phyloP scores from a whole-genome alignment of 2,329 filamentous ascomycete species.

The Magnaporthiopsis incrustans region DNA sequence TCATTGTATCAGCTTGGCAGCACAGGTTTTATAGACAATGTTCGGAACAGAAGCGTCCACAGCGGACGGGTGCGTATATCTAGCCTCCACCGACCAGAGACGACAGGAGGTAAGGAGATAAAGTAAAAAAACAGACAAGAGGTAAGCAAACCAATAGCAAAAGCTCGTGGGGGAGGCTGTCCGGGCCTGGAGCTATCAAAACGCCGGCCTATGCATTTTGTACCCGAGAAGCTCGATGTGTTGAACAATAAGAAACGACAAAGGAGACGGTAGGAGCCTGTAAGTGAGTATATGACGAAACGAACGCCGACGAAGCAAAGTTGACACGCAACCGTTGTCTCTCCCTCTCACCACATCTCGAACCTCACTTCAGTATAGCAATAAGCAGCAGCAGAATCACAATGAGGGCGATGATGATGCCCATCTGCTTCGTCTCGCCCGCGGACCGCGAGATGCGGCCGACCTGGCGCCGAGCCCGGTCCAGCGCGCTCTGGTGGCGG shows the following conservation, averaged over 20 bases:
- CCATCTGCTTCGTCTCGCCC: slow-evolving; percentile 81
- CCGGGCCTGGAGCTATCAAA: background rate
- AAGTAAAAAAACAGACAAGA: background rate
- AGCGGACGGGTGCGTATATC: background rate
- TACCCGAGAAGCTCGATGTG: background rate
- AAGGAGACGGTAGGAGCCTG: background rate
- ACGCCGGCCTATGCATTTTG: background rate
- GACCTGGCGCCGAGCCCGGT: slow-evolving; percentile 65
- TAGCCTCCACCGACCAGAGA: background rate
- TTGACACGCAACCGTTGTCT: background rate
- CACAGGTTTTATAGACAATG: background rate
- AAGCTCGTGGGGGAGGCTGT: background rate
- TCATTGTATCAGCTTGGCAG: too few relatives aligned
- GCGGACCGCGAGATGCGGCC: slow-evolving; percentile 55
- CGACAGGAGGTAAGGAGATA: background rate
- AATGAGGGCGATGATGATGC: slow-evolving; percentile 72
- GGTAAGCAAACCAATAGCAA: background rate
- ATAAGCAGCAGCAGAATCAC: slow-evolving; percentile 77
- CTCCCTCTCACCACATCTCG: too few relatives aligned
- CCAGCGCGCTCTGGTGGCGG: slow-evolving; percentile 67
- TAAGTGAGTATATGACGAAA: too few relatives aligned
- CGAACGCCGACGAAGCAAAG: background rate
- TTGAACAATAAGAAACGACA: background rate
- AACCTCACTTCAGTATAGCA: slow-evolving; percentile 61
- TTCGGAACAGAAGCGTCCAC: background rate